Conservation (phyloP, 108 stramenopile species). For the Epithemia pelagica region DNA sequence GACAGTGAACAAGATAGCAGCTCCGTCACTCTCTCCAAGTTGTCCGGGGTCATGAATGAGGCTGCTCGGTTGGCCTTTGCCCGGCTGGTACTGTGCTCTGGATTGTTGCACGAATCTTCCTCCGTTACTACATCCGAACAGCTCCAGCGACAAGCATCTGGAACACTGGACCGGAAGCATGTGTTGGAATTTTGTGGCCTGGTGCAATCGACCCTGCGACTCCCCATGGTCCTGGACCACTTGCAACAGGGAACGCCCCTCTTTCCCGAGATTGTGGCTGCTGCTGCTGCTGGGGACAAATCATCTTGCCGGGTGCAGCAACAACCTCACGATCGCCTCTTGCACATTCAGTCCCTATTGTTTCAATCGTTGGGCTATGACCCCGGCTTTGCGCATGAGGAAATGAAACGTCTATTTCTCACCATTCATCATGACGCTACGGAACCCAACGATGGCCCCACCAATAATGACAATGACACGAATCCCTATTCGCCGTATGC, state of each 20-base stretch:
- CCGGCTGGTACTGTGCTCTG: conserved; percentile 23
- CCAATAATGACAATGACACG: neutral
- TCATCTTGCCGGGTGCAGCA: no score
- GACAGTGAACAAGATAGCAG: neutral
- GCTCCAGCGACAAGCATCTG: neutral
- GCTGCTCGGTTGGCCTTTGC: conserved; percentile 29
- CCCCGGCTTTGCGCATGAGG: conserved; percentile 33
- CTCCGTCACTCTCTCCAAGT: neutral
- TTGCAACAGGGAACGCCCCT: conserved; percentile 23
- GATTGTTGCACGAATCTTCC: neutral
- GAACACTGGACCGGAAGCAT: conserved; percentile 17
- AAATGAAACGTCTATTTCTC: conserved; percentile 39
- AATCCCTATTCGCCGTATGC: conserved; percentile 9
- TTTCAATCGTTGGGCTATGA: conserved; percentile 53
- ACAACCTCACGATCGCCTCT: conserved; percentile 33
- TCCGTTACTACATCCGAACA: neutral
- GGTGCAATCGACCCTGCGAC: conserved; percentile 33
- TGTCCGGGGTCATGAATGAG: conserved; percentile 21
- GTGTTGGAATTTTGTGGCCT: conserved; percentile 57
- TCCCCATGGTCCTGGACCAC: conserved; percentile 25
- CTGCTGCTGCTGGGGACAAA: conserved; percentile 2
- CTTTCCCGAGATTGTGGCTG: conserved; percentile 10
- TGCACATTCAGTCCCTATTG: conserved; percentile 41
- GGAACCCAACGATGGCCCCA: neutral
- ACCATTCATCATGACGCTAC: neutral